Conservation (phyloP, 176 grass and related monocot species). For the Bonia amplexicaulis region DNA sequence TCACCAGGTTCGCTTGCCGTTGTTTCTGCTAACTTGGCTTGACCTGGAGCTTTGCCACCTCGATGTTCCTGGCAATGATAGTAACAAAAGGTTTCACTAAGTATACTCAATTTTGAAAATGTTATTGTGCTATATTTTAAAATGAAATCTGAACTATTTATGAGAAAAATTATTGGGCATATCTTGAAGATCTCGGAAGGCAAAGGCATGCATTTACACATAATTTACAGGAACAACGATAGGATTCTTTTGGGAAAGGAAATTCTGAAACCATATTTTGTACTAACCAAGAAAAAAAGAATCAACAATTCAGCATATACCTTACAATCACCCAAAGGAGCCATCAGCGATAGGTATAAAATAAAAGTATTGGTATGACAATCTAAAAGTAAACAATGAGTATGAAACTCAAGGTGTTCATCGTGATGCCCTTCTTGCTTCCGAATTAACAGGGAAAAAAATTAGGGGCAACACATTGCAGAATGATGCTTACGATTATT, state of each 20-base stretch:
- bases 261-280: background rate
- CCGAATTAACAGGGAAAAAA: background rate
- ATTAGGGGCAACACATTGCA: background rate
- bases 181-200: background rate
- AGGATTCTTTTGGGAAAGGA: background rate
- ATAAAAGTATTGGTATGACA: background rate
- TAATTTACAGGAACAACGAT: background rate
- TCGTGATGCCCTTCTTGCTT: background rate
- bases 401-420: background rate
- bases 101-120: background rate
- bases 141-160: background rate
- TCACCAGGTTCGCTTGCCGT: slow-evolving; percentile 39
- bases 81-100: background rate
- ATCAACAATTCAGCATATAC: background rate
- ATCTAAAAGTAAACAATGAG: background rate
- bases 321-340: background rate
- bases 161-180: background rate
- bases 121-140: background rate
- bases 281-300: background rate
- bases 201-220: background rate
- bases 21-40: slow-evolving; percentile 45
- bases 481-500: background rate
- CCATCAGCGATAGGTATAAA: background rate
- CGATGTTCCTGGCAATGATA: slow-evolving; percentile 52
- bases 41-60: slow-evolving; percentile 51